Conservation (phyloP, 495 filamentous ascomycete species). For the Friedmanniomyces simplex region DNA sequence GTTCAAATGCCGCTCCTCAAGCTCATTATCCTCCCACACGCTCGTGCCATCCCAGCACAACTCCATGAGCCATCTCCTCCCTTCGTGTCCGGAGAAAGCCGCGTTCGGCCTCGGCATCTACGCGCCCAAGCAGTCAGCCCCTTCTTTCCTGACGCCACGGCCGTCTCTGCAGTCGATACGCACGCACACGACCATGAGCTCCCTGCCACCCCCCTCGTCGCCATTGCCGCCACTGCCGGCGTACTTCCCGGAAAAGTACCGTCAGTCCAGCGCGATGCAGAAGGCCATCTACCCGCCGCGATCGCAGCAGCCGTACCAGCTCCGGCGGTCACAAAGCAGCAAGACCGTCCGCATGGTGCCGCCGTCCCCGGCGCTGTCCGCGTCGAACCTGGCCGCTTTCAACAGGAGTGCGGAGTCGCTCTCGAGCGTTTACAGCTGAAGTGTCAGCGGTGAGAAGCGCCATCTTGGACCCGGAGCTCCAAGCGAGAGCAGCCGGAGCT, state of each 20-base stretch:
- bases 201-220: slow-evolving; percentile 4
- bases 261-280: not conserved
- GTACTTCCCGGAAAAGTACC: slow-evolving; percentile 2
- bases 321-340: not conserved
- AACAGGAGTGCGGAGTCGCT: slow-evolving; percentile 11
- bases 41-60: not conserved
- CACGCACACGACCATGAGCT: slow-evolving; percentile 3
- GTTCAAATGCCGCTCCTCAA: slow-evolving; percentile 18
- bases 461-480: not conserved
- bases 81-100: slow-evolving; percentile 8
- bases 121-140: slow-evolving; percentile 1
- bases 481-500: not conserved
- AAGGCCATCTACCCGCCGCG: slow-evolving; percentile 8
- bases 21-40: slow-evolving; percentile 12
- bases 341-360: slow-evolving; percentile 11
- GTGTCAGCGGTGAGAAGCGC: slow-evolving; percentile 9
- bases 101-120: slow-evolving; percentile 14
- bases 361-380: slow-evolving; percentile 6
- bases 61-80: slow-evolving; percentile 5
- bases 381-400: not conserved
- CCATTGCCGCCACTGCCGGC: slow-evolving; percentile 12
- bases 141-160: slow-evolving; percentile 10
- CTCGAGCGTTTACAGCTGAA: slow-evolving; percentile 16
- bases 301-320: not conserved
- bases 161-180: slow-evolving; percentile 12